Base-by-base conservation (phyloP, 139 green algal species). In the Parachlorella kessleri region DNA sequence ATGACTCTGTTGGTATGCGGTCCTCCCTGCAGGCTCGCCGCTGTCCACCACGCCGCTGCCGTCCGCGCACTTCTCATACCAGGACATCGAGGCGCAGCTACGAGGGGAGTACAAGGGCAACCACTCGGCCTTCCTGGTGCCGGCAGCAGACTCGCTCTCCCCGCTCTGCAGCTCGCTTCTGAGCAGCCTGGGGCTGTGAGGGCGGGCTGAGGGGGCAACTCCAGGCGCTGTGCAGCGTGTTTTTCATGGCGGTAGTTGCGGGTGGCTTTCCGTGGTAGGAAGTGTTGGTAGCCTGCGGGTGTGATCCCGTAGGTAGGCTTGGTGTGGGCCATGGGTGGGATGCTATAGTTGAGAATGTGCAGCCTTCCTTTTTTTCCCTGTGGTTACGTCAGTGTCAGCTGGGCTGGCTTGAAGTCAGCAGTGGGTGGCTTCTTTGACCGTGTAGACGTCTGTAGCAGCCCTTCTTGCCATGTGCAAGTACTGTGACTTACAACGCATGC, bases 41-140 rank as follows among this genome's bases (percentile, higher is more conserved):
- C 66, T 40, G 21, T 41, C 6, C 32, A 23, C n/a, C 38, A 14
- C 36, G 55, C 59, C 74, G 8, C 37, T 75, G 8, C 33, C 69
- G 8, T 53, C 69, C 42, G 66, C 69, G 41, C 69, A 14, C 28
- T 75, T 83, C 32, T 83, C 26, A 14, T 83, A 68, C 42, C n/a
- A 38, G 1, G 77, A 72, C 32, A 4, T 83, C 30, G 77, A 75
- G 77, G 37, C 70, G 68, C 68, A 54, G 23, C 66, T 83, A 24
- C 68, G 77, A 10, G 33, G 14, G 1, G 77, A 83, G 40, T 83
- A 63, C 53, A 64, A 33, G 32, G 77, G 77, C 32, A 59, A 83
- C 26, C 26, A 70, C 28, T 72, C 53, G 4, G 37, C 40, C 32
- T 83, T 83, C 48, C 23, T 83, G 77, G 68, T 78, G 68, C 77